These are phyloP conservation scores for Fusarium sp. DNA, from an alignment of 2,329 filamentous ascomycete genomes.

Conservation along the genomic window DNA sequence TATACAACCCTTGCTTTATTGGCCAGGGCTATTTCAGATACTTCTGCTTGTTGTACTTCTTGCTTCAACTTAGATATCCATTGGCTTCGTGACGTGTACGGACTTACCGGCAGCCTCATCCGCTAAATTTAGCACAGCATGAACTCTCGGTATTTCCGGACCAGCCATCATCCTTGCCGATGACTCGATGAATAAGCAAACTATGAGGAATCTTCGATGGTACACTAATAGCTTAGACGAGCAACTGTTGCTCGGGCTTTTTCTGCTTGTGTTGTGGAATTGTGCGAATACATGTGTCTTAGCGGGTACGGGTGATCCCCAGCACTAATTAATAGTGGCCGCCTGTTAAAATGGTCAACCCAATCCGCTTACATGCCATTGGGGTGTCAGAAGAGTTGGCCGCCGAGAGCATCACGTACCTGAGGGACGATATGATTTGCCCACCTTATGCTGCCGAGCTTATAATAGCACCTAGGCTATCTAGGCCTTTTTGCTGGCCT, in stretches of 20 bases:
- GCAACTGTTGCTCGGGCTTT: no score
- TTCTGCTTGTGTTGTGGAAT: not conserved
- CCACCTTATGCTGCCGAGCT: no score
- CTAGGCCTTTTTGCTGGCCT: no score
- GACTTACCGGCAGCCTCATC: not conserved
- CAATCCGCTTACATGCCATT: no score
- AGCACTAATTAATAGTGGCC: not conserved
- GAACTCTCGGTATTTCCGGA: not conserved
- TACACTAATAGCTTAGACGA: no score
- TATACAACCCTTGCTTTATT: not conserved
- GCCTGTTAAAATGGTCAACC: no score
- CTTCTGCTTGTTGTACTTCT: not conserved
- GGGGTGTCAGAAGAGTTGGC: no score
- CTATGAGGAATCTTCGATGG: not conserved
- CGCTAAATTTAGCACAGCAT: constrained; percentile 9
- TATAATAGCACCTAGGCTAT: no score
- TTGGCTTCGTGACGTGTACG: not conserved
- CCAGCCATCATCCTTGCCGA: not conserved
- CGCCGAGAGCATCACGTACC: no score
- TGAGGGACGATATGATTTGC: no score
- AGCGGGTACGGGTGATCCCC: not conserved
- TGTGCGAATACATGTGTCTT: not conserved
- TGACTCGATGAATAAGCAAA: not conserved
- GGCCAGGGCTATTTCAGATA: not conserved
- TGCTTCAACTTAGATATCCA: not conserved